Conservation (phyloP, 257 asterid species). For the Solanum chilense region DNA sequence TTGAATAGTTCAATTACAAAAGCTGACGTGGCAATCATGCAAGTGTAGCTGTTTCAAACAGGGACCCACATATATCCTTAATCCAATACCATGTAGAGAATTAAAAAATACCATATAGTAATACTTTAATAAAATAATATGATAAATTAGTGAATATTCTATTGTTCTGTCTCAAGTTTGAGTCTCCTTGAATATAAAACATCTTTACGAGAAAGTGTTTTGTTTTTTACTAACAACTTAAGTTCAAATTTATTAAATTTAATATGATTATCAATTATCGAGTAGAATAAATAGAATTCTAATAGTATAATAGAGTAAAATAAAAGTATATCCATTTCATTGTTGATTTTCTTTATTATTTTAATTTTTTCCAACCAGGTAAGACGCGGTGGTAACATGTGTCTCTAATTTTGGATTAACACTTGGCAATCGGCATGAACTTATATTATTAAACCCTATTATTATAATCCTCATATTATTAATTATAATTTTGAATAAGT, state of each 20-base stretch:
- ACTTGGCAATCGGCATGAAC: background rate
- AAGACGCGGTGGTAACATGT: background rate
- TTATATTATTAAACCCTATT: background rate
- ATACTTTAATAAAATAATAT: too few relatives aligned
- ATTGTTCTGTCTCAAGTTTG: background rate
- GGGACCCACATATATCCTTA: background rate
- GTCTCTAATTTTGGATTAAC: background rate
- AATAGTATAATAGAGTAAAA: background rate
- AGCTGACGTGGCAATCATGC: conserved; percentile 29
- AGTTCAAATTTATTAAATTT: too few relatives aligned
- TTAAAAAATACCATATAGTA: too few relatives aligned
- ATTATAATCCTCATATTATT: background rate
- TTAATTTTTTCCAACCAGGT: background rate
- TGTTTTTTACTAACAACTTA: rapidly evolving
- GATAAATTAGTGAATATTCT: background rate
- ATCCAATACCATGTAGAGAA: background rate
- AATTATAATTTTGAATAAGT: background rate
- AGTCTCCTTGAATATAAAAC: background rate
- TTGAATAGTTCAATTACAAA: background rate
- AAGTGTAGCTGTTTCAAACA: too few relatives aligned
- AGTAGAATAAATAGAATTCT: too few relatives aligned
- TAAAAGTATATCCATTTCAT: background rate
- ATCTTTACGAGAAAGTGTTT: rapidly evolving
- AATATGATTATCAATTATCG: too few relatives aligned
- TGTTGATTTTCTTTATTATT: background rate